Evolutionary conservation across 164 flowering plant genomes (phyloP).

Genomic region (Protea cynaroides): DNA sequence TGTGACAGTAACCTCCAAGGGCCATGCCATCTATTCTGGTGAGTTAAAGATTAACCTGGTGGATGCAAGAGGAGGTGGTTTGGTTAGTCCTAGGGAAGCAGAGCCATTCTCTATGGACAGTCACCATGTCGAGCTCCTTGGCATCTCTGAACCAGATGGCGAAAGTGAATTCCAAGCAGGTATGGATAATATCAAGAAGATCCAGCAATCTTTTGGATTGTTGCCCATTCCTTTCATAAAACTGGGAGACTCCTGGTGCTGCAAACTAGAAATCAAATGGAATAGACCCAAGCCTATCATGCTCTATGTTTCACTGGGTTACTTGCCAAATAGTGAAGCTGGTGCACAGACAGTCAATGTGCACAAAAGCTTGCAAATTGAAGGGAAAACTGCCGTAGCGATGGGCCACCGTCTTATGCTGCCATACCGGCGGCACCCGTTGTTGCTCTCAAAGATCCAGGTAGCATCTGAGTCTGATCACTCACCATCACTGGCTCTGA

Average conservation of each 20-base stretch:
- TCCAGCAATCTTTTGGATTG: constrained; percentile 89
- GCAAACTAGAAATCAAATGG: constrained; percentile 88
- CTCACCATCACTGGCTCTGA: constrained; percentile 40
- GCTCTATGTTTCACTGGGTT: constrained; percentile 86
- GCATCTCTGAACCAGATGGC: constrained; percentile 45
- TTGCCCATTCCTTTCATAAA: constrained; percentile 68
- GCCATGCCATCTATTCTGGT: constrained; percentile 67
- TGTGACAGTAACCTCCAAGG: constrained; percentile 63
- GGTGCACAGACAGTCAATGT: constrained; percentile 60
- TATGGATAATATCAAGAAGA: constrained; percentile 47
- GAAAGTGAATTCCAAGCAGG: constrained; percentile 35
- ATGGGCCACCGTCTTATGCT: constrained; percentile 60
- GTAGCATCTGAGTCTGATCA: constrained; percentile 30
- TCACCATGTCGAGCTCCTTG: constrained; percentile 84
- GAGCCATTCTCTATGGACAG: constrained; percentile 59
- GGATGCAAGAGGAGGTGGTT: constrained; percentile 80
- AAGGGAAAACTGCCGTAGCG: constrained; percentile 64
- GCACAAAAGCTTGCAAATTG: constrained; percentile 91
- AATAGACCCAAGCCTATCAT: constrained; percentile 81
- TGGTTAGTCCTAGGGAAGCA: constrained; percentile 82
- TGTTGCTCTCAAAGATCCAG: constrained; percentile 60
- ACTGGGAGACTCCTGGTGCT: constrained; percentile 76
- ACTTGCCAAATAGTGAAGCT: constrained; percentile 48
- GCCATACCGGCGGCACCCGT: constrained; percentile 69
- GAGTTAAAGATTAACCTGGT: constrained; percentile 94